phyloP scores from a whole-genome alignment of 176 grass and related monocot genomes.

The Oryza brachyantha region DNA sequence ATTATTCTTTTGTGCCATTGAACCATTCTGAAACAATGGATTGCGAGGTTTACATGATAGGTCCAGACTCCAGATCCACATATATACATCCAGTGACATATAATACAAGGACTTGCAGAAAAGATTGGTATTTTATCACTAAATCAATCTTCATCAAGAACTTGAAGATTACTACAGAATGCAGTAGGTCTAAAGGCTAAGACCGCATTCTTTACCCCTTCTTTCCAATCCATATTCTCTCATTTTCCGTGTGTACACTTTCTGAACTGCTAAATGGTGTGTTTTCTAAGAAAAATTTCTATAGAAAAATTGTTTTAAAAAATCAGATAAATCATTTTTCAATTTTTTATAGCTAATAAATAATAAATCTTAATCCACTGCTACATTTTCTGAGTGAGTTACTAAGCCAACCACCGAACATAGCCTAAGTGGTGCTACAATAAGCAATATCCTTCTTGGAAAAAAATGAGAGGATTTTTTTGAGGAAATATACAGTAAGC shows the following conservation, averaged over 20 bases:
- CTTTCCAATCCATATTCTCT: too few species aligned
- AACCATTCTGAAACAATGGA: not conserved
- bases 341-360: too few species aligned
- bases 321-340: too few species aligned
- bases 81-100: not conserved
- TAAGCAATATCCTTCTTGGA: not conserved
- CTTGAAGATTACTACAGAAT: not conserved
- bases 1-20: not conserved
- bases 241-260: too few species aligned
- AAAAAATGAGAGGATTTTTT: not conserved
- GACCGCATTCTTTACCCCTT: too few species aligned
- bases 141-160: not conserved
- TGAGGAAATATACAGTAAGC: constrained; percentile 11
- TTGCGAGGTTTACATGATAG: not conserved
- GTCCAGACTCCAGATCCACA: not conserved
- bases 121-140: not conserved
- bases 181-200: not conserved
- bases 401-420: too few species aligned
- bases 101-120: constrained; percentile 1
- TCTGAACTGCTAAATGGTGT: too few species aligned
- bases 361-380: too few species aligned
- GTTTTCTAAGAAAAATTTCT: too few species aligned
- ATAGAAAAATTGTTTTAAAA: too few species aligned
- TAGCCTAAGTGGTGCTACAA: not conserved
- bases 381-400: too few species aligned